Percentiles rank a stretch among this genome's conserved stretches.
Evolutionary conservation across 345 rosid species (phyloP).

Genomic region (Eucalyptus paniculata): DNA sequence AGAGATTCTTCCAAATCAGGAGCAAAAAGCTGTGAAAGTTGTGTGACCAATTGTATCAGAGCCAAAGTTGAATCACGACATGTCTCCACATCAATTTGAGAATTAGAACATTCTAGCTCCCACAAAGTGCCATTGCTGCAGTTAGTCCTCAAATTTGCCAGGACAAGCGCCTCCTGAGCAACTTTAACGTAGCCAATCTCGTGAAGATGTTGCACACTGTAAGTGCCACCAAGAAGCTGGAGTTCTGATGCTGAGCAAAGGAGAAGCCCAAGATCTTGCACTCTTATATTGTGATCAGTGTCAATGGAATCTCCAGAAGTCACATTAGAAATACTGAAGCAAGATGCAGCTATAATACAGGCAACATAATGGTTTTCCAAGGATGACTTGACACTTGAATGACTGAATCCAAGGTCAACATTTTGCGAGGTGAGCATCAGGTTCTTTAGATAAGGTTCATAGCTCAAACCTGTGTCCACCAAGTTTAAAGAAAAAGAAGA

Average conservation of each 20-base stretch:
- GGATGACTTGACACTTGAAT: conserved; percentile 16
- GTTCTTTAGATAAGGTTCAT: conserved; percentile 55
- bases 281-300: conserved; percentile 45
- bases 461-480: conserved; percentile 84
- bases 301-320: conserved; percentile 17
- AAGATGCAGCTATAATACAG: conserved; percentile 86
- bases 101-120: conserved; percentile 71
- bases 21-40: conserved; percentile 75
- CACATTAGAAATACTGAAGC: conserved; percentile 42
- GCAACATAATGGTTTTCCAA: conserved; percentile 31
- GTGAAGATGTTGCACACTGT: conserved; percentile 50
- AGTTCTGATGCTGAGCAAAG: conserved; percentile 34
- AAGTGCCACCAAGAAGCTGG: conserved; percentile 35
- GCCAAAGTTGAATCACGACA: conserved; percentile 83
- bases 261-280: conserved; percentile 86
- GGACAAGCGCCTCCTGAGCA: conserved; percentile 60
- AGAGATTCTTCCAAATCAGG: conserved; percentile 87
- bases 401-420: conserved; percentile 4
- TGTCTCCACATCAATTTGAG: conserved; percentile 56
- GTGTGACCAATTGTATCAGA: conserved; percentile 61
- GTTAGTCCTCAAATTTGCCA: conserved; percentile 49
- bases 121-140: conserved; percentile 47
- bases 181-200: conserved; percentile 69
- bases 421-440: not conserved
- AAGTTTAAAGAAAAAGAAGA: conserved; percentile 61